These are phyloP conservation scores for Citrus trifoliata DNA, from an alignment of 345 rosid species.

Conservation along the genomic window DNA sequence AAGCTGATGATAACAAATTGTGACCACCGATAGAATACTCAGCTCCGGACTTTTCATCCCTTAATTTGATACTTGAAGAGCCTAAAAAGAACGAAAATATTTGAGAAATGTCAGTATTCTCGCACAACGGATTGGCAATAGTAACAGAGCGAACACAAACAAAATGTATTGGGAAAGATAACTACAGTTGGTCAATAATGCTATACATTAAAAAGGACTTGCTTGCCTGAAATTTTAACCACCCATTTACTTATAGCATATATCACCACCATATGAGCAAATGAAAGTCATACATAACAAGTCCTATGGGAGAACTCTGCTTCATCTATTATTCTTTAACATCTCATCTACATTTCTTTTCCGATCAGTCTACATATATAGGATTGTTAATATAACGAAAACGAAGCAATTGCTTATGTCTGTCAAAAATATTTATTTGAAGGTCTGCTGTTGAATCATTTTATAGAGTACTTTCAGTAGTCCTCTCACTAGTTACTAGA, in stretches of 20 bases:
- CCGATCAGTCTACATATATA: neutral
- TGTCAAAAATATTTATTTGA: neutral
- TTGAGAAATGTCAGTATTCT: neutral
- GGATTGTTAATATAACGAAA: neutral
- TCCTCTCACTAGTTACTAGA: neutral
- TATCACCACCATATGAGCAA: neutral
- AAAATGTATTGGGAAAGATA: neutral
- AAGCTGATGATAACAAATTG: slow-evolving; percentile 37
- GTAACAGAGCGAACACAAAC: neutral
- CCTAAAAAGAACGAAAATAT: slow-evolving; percentile 39
- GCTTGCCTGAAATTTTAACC: neutral
- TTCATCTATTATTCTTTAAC: neutral
- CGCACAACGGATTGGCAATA: neutral
- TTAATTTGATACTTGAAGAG: slow-evolving; percentile 68
- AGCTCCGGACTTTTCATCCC: slow-evolving; percentile 44
- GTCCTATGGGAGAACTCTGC: neutral
- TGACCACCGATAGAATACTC: slow-evolving; percentile 49
- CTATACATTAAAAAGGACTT: neutral
- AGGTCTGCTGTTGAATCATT: neutral
- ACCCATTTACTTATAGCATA: neutral
- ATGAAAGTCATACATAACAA: too few species aligned
- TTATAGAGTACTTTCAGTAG: neutral
- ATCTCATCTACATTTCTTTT: neutral
- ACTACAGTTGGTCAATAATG: neutral
- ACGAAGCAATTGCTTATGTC: neutral